These are phyloP conservation scores for Fusarium secorum DNA, from an alignment of 2,329 filamentous ascomycete genomes.

Conservation along the genomic window DNA sequence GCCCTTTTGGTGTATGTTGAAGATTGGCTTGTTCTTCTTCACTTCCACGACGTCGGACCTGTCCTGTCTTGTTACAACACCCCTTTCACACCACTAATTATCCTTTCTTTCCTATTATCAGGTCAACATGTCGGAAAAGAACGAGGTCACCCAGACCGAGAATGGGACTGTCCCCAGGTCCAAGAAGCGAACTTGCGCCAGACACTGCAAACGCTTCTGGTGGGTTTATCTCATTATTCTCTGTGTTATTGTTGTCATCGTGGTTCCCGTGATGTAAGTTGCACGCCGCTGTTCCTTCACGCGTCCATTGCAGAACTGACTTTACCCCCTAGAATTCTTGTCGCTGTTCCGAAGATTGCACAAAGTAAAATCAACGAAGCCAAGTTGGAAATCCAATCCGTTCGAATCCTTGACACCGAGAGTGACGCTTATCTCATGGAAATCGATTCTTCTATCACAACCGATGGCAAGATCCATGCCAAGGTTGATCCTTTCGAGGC, in stretches of 20 bases:
- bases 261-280: conserved; percentile 68
- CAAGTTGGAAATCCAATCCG: conserved; percentile 59
- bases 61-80: neutral
- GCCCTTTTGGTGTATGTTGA: conserved; percentile 5
- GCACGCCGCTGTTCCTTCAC: neutral
- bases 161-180: conserved; percentile 36
- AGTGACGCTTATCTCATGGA: conserved; percentile 57
- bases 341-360: conserved; percentile 63
- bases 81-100: neutral
- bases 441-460: conserved; percentile 64
- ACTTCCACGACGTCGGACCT: conserved; percentile 10
- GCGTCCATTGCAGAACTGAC: conserved; percentile 9
- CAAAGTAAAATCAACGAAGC: conserved; percentile 64
- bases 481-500: conserved; percentile 60
- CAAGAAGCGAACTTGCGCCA: conserved; percentile 52
- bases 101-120: neutral
- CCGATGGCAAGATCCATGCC: conserved; percentile 61
- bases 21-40: conserved; percentile 23
- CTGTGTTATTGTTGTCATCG: conserved; percentile 58
- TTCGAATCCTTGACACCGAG: conserved; percentile 58
- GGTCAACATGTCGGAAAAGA: conserved; percentile 50
- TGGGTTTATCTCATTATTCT: conserved; percentile 65
- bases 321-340: conserved; percentile 57
- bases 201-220: conserved; percentile 66
- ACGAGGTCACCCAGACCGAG: conserved; percentile 49